phyloP scores from a whole-genome alignment of 2,329 filamentous ascomycete species.

The Fusarium redolens region DNA sequence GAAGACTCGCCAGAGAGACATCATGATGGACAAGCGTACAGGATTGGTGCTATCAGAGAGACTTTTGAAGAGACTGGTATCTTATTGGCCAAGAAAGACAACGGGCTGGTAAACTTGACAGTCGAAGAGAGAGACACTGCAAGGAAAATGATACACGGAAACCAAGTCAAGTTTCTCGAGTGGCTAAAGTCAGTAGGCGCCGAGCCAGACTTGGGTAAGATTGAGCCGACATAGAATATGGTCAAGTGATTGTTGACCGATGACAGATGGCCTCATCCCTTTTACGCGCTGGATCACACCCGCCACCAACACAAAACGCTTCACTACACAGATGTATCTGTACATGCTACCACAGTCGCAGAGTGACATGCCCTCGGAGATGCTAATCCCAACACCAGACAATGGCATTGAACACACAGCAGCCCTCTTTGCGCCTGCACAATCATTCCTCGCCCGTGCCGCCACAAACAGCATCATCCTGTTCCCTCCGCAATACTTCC shows the following conservation, averaged over 20 bases:
- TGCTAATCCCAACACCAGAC: conserved; percentile 76
- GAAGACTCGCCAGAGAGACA: conserved; percentile 68
- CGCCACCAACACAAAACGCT: conserved; percentile 75
- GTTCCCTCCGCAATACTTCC: conserved; percentile 89
- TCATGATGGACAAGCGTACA: conserved; percentile 77
- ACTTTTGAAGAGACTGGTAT: conserved; percentile 97
- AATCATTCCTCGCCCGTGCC: conserved; percentile 75
- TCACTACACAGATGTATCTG: conserved; percentile 96
- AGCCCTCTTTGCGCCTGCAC: conserved; percentile 78
- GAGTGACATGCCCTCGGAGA: conserved; percentile 54
- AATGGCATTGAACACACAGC: conserved; percentile 75
- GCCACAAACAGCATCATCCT: conserved; percentile 77
- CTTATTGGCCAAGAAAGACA: conserved; percentile 71
- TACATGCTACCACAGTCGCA: conserved; percentile 77
- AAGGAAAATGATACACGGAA: conserved; percentile 75
- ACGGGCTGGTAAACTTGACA: conserved; percentile 69
- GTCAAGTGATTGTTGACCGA: conserved; percentile 8
- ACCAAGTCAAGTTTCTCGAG: conserved; percentile 72
- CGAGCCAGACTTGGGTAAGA: conserved; percentile 71
- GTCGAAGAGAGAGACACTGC: conserved; percentile 72
- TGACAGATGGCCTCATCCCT: conserved; percentile 72
- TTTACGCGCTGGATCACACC: conserved; percentile 97
- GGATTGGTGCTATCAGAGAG: conserved; percentile 87
- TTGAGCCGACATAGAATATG: neutral
- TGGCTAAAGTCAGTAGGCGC: conserved; percentile 71